Conservation (phyloP, 2,329 filamentous ascomycete genomes). For the Arthrobotrys sinensis region DNA sequence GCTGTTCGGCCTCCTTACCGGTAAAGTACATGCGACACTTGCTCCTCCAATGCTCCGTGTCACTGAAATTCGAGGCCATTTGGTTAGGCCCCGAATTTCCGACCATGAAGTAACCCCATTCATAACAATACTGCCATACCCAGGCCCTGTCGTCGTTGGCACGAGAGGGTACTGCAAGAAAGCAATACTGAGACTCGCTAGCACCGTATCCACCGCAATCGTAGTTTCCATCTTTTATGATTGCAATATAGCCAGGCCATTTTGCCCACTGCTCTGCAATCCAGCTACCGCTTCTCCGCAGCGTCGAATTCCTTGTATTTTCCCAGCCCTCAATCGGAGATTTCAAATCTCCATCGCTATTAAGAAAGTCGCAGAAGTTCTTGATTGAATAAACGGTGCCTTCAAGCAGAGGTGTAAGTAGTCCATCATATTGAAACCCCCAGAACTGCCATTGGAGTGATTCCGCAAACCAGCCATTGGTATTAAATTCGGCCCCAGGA, state of each 20-base stretch:
- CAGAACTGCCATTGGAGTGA: slow-evolving; percentile 61
- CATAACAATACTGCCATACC: slow-evolving; percentile 69
- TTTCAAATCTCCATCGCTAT: slow-evolving; percentile 62
- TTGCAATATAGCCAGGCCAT: neutral
- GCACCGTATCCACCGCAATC: slow-evolving; percentile 67
- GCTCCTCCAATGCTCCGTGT: slow-evolving; percentile 68
- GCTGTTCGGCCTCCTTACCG: slow-evolving; percentile 66
- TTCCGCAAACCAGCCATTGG: slow-evolving; percentile 70
- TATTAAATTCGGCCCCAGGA: slow-evolving; percentile 69
- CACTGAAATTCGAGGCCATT: slow-evolving; percentile 70
- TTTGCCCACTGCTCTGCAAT: slow-evolving; percentile 54
- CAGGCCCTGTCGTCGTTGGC: slow-evolving; percentile 1
- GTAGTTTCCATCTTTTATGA: neutral
- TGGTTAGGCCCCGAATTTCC: slow-evolving; percentile 70
- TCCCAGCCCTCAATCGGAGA: slow-evolving; percentile 33
- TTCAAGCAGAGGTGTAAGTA: slow-evolving; percentile 65
- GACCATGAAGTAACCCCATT: slow-evolving; percentile 72
- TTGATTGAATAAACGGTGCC: slow-evolving; percentile 64
- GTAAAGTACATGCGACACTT: slow-evolving; percentile 71
- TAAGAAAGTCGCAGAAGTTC: slow-evolving; percentile 70
- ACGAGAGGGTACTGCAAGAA: neutral
- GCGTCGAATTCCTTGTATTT: slow-evolving; percentile 3
- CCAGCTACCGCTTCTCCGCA: slow-evolving; percentile 38
- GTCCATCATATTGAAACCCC: slow-evolving; percentile 69
- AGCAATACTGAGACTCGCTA: neutral